Conservation (phyloP, 2,329 filamentous ascomycete species). For the Dactylellina sp. region DNA sequence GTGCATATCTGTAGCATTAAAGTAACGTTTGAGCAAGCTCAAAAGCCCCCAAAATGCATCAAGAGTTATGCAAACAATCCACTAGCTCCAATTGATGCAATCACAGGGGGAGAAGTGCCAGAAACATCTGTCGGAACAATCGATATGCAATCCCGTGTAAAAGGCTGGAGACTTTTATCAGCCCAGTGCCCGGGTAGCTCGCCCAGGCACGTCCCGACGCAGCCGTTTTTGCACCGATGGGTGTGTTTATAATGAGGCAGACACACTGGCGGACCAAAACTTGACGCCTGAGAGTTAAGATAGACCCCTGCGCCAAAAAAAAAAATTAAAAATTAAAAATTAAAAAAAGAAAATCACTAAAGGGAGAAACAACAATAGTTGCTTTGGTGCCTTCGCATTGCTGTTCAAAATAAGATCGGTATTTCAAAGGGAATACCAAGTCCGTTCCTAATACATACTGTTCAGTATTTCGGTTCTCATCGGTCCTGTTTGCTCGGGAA, state of each 20-base stretch:
- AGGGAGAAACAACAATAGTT: no score
- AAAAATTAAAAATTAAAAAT: no score
- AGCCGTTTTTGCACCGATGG: constrained; percentile 10
- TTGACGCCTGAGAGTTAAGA: no score
- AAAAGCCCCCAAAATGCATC: constrained; percentile 33
- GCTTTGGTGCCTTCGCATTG: no score
- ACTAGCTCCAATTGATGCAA: constrained; percentile 34
- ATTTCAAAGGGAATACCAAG: no score
- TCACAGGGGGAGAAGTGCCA: constrained; percentile 23
- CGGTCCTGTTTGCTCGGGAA: not conserved
- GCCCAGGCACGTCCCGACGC: constrained; percentile 2
- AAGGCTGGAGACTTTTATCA: constrained; percentile 14
- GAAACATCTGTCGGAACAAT: constrained; percentile 42
- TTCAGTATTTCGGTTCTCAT: not conserved
- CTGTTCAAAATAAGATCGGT: no score
- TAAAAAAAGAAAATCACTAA: no score
- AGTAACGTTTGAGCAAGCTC: constrained; percentile 25
- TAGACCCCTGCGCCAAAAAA: no score
- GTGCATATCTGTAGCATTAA: constrained; percentile 37
- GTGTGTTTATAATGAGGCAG: constrained; percentile 7
- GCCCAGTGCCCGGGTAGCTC: constrained; percentile 12
- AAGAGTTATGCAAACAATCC: constrained; percentile 41
- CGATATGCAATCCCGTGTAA: constrained; percentile 31
- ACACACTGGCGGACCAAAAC: no score
- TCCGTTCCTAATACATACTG: no score